These are phyloP conservation scores for Fusarium chuoi DNA, from an alignment of 2,329 filamentous ascomycete species.

Conservation along the genomic window DNA sequence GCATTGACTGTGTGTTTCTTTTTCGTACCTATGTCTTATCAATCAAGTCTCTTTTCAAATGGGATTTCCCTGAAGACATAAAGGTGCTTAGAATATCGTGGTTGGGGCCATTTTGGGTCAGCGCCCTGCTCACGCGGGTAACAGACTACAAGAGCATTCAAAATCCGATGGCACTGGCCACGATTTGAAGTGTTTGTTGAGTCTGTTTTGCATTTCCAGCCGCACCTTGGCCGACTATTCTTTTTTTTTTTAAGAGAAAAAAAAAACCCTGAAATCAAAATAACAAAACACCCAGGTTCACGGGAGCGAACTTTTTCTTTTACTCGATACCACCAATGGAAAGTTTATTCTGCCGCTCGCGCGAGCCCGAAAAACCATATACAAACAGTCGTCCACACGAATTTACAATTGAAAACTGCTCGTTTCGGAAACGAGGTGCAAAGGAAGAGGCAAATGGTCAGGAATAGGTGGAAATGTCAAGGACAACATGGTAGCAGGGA, in stretches of 20 bases:
- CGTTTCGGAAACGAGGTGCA: background rate
- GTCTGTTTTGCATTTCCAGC: background rate
- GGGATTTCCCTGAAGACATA: background rate
- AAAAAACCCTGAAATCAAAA: background rate
- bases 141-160: background rate
- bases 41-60: constrained; percentile 22
- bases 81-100: constrained; percentile 3
- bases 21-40: constrained; percentile 19
- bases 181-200: constrained; percentile 6
- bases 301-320: constrained; percentile 27
- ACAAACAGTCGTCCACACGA: constrained; percentile 32
- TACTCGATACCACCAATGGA: constrained; percentile 39
- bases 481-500: background rate
- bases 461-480: constrained; percentile 3
- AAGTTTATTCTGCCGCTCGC: constrained; percentile 50
- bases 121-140: constrained; percentile 22
- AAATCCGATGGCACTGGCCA: background rate
- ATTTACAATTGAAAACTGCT: constrained; percentile 12
- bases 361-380: constrained; percentile 44
- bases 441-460: constrained; percentile 6
- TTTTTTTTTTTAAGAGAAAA: background rate
- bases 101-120: constrained; percentile 1
- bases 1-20: constrained; percentile 9
- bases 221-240: background rate
- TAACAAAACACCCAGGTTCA: background rate